Percentiles rank a stretch among this genome's conserved stretches.
Conservation (phyloP, 2,329 filamentous ascomycete species). For the Talaromyces islandicus region DNA sequence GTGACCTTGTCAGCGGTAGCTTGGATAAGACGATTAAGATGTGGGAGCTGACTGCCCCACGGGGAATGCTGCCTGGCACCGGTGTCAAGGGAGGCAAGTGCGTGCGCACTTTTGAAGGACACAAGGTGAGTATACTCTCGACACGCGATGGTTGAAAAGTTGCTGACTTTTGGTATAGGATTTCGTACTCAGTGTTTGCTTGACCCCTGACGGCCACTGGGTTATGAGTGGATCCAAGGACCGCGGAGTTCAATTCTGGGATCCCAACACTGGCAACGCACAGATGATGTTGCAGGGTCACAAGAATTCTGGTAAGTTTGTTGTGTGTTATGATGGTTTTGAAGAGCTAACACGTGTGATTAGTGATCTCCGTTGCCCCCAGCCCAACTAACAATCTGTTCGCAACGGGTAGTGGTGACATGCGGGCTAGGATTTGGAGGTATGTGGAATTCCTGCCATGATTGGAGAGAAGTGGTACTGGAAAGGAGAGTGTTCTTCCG, state of each 20-base stretch:
- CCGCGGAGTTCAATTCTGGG: slow-evolving; percentile 97
- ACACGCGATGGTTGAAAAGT: background rate
- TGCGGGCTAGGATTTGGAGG: slow-evolving; percentile 96
- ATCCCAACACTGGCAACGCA: slow-evolving; percentile 83
- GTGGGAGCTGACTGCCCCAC: slow-evolving; percentile 81
- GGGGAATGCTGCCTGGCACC: slow-evolving; percentile 59
- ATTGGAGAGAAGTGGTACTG: slow-evolving; percentile 9
- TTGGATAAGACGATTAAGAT: slow-evolving; percentile 99
- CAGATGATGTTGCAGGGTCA: slow-evolving; percentile 98
- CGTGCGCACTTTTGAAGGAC: slow-evolving; percentile 93
- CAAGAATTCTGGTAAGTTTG: slow-evolving; percentile 73
- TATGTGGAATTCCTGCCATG: slow-evolving; percentile 35
- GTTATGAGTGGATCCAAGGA: slow-evolving; percentile 97
- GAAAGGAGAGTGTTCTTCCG: slow-evolving; percentile 8
- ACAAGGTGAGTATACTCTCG: slow-evolving; percentile 62
- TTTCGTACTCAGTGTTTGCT: slow-evolving; percentile 90
- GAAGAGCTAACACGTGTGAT: background rate
- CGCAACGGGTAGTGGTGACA: slow-evolving; percentile 93
- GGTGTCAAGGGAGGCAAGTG: slow-evolving; percentile 83
- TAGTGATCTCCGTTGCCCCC: slow-evolving; percentile 92
- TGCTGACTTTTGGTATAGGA: slow-evolving; percentile 52
- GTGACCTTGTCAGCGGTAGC: slow-evolving; percentile 88
- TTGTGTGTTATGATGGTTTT: background rate
- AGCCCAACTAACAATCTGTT: slow-evolving; percentile 85
- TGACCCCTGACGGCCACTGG: slow-evolving; percentile 92